Evolutionary conservation across 2,329 filamentous ascomycete species (phyloP), one percentile per base, ranked within the genome.

Genomic region (Alternaria sp.): DNA sequence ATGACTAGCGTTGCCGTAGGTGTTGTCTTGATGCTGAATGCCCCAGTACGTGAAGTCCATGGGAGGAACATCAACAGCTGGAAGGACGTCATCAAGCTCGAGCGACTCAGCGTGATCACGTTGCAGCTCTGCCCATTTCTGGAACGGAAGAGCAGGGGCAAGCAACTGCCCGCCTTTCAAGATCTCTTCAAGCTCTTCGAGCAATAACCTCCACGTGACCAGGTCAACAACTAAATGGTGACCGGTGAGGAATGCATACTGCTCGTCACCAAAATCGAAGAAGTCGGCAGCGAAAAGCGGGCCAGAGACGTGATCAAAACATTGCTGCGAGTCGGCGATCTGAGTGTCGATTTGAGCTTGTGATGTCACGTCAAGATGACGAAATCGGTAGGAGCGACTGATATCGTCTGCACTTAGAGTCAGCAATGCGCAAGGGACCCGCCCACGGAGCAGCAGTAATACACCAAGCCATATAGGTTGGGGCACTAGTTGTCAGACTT

Each of bases 201-300:
- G 67, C 2, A 85, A 72, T 4, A 83, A 75, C 8, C 81, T 74
- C 83, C 83, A 85, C 0, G 82, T 83, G 1, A 85, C 81, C 5
- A 85, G 67, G 55, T 85, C 83, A 15, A 85, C 76, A 15, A 81
- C 75, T 15, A 80, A 64, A 62, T 80, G 78, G 59, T 81, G 75
- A 10, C 73, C 76, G 11, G 77, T 77, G 32, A 79, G 72, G 44
- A 81, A 77, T 5, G 71, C 72, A 54, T 72, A 73, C 51, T 77
- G 75, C 32, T 77, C 71, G 4, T 60, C 55, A 49, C 66, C 67
- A 21, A 76, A 63, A 40, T 79, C 72, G 60, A 81, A 80, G 8
- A 82, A 69, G 47, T 81, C 79, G 3, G 76, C 72, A 25, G 73
- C 76, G 47, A 78, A 74, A 1, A 78, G 57, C 13, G 75, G 75